Evolutionary conservation across 768 basidiomycete species (phyloP), one percentile per base, ranked within the genome.

Genomic region (Pleurotus pulmonarius): DNA sequence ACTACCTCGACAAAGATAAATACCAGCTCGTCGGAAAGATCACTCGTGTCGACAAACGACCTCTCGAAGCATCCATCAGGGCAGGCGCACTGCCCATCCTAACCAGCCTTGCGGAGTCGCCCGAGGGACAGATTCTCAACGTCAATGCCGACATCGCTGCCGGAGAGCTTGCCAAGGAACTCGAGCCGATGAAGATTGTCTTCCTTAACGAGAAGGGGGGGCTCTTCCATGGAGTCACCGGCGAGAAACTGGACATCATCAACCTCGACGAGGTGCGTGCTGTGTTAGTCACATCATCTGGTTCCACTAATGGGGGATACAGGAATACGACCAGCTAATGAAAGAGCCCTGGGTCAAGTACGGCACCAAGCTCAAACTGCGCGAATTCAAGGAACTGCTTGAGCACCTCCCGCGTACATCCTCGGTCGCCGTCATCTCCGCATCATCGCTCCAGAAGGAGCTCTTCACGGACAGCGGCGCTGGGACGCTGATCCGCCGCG

Each of bases 71-170:
- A 2, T 87, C 95, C 47, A 99, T 99, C 69, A 86, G 92, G 46
- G 94, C 96, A 1, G 96, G 97, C 29, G 94, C 94, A 18, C 80
- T 99, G 22, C 97, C 97, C 56, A 97, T 99, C 72, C 79, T 98
- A 16, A 98, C 94, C 61, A 91, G 88, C 69, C 77, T 99, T 49
- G 96, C 97, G 5, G 97, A 98, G 73, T 90, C 91, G 34, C 81
- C 86, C 18, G 93, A 97, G 34, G 97, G 97, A n/a, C 97, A 99
- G 71, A 94, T 99, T 63, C 79, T 98, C 60, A 99, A 99, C 65
- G 97, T 99, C 69, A 99, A 98, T 67, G 97, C 97, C 18, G 97
- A 99, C 69, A 91, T 98, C 60, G 97, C 97, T 1, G 96, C 97
- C 1, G 97, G 96, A 40, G 97, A 99, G 72, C 83, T 99, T 16